Base-by-base conservation (phyloP, 768 basidiomycete genomes). In the Trametes cingulata region DNA sequence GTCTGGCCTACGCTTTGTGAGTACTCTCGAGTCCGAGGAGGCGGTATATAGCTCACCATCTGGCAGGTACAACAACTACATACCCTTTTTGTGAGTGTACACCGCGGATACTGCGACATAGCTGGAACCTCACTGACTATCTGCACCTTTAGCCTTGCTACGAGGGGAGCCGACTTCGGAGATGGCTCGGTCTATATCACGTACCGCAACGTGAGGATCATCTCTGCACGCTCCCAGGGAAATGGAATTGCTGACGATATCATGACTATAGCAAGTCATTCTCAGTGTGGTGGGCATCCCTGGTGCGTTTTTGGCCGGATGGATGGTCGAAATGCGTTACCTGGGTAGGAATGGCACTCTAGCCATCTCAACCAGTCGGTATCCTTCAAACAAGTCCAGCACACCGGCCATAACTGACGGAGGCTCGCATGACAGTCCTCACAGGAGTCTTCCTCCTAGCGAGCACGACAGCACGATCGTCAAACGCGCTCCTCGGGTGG, bases 111-210 rank as follows among this genome's bases (percentile, higher is more conserved):
- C 49, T 14, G 46, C 7, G 17, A 13, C 24, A 50, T 47, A 5
- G 29, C 4, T 33, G 6, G 6, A 33, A 4, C 29, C n/a, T 17
- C 3, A 9, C 5, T 64, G 15, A 60, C 29, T n/a, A 66, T 61
- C 29, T 27, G 13, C 13, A 12, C n/a, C 51, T 37, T 5, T 65
- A 87, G 86, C 68, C 80, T 89, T 37, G 72, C 80, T 22, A 85
- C 74, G 17, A 78, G 85, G 39, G 89, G 88, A 7, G 82, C 85
- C 0, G 69, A 83, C 47, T 87, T 88, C 51, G 87, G 87, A 1
- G 87, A 89, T 54, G 80, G 84, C 0, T 87, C 85, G 2, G 72
- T 83, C 3, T 84, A 87, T 60, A 86, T 84, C 66, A 87, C 87
- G 0, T 90, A 91, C 65, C 82, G 88, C 29, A 90, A 90, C 57